phyloP scores from a whole-genome alignment of 768 basidiomycete genomes.

The Mycena epipterygia region DNA sequence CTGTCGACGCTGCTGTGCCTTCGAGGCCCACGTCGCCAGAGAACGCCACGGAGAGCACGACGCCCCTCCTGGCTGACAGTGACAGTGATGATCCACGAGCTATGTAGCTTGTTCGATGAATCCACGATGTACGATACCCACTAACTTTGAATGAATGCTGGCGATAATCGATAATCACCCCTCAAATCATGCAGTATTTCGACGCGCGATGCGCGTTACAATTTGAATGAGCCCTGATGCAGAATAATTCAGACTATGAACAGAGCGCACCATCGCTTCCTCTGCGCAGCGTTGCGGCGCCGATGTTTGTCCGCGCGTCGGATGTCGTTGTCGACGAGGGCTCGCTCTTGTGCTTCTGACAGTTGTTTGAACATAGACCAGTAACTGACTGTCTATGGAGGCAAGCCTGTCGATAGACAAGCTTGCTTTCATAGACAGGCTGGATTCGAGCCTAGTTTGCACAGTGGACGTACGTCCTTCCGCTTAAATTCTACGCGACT shows the following conservation, averaged over 20 bases:
- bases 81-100: constrained; percentile 8
- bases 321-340: constrained; percentile 85
- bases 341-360: too few species aligned
- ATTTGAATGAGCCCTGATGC: too few species aligned
- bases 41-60: constrained; percentile 28
- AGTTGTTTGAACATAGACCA: too few species aligned
- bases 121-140: constrained; percentile 24
- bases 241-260: constrained; percentile 12
- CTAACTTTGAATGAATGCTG: too few species aligned
- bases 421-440: too few species aligned
- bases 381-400: too few species aligned
- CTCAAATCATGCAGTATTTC: too few species aligned
- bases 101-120: neutral
- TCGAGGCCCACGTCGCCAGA: constrained; percentile 19
- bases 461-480: too few species aligned
- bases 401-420: too few species aligned
- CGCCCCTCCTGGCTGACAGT: constrained; percentile 22
- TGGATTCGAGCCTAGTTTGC: too few species aligned
- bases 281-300: constrained; percentile 53
- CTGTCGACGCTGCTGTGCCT: neutral
- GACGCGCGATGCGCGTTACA: neutral
- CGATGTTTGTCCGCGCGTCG: constrained; percentile 79
- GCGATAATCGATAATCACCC: too few species aligned
- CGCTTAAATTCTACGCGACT: too few species aligned
- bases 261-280: constrained; percentile 26